phyloP scores from a whole-genome alignment of 202 grass and related monocot species.

The Alloteropsis angusta region DNA sequence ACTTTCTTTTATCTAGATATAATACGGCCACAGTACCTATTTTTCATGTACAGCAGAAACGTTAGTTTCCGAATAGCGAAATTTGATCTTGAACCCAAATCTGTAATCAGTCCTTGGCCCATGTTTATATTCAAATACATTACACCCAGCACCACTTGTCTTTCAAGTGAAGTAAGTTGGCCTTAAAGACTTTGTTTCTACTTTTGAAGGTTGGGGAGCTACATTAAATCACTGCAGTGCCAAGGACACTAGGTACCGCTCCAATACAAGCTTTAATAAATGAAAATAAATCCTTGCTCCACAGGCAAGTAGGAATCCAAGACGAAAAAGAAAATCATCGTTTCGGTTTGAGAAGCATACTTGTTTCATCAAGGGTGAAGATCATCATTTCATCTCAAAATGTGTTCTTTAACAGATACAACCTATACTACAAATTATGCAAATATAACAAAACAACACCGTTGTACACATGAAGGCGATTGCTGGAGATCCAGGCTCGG shows the following conservation, averaged over 20 bases:
- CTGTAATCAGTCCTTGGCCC: background rate
- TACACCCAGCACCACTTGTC: background rate
- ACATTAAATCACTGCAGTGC: background rate
- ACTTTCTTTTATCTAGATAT: conserved; percentile 15
- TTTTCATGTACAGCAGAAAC: background rate
- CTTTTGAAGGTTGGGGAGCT: background rate
- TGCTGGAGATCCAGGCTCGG: background rate
- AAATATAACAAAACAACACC: background rate
- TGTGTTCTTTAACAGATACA: background rate
- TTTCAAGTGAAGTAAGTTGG: background rate
- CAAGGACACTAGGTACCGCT: background rate
- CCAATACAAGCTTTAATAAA: conserved; percentile 11
- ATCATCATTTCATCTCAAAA: background rate
- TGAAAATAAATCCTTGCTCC: background rate
- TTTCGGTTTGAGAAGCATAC: background rate
- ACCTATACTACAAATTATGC: background rate
- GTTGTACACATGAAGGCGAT: background rate
- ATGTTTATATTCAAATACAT: conserved; percentile 19
- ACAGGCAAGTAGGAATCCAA: background rate
- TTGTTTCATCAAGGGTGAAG: background rate
- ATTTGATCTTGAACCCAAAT: background rate
- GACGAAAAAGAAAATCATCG: background rate
- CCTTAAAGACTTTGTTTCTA: background rate
- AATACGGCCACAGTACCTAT: background rate
- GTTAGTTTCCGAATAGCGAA: background rate